Base-by-base conservation (phyloP, 176 grass and related monocot genomes). In the Lolium rigidum region DNA sequence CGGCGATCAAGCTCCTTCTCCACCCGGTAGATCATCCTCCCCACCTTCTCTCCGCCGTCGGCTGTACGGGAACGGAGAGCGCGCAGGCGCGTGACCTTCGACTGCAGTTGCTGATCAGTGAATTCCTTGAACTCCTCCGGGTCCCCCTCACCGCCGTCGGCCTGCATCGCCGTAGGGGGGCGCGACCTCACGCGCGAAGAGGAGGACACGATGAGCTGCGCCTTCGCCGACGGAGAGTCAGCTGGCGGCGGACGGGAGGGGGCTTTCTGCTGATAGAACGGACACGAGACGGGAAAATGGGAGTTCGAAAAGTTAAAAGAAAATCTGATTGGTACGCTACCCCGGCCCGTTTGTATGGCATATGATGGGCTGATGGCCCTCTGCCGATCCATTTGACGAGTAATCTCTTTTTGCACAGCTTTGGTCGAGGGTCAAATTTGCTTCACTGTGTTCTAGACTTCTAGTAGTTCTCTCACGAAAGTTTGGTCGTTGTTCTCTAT, bases 1-100 rank as follows among this genome's bases (percentile, higher is more conserved):
- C 89, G 85, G 20, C 85, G 81, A 13, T 68, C 69, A 20, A 87
- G 81, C 60, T 87, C 89, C 41, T 81, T 76, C 50, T 84, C 18
- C 51, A 76, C 10, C 81, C 11, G 24, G 15, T 2, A 0, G 48
- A 87, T 0, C 13, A 0, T 0, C 10, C 0, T 13, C 10, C 51
- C 50, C 39, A 17, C 4, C 85, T 81, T 91, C 51, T 66, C 60
- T 5, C 89, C 85, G 0, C 38, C 69, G 54, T 84, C 76, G 0
- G 39, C 7, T 26, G 13, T n/a, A 17, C 0, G 1, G 55, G 0
- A 0, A 17, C 7, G 0, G 0, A 0, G 0, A 28, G 1, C 2
- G 35, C 74, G 9, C n/a, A 24, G 38, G 1, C 1, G 9, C 0
- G 0, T 57, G 7, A 90, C 80, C 6, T 1, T 7, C 0, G 20